Conservation (phyloP, 2,329 filamentous ascomycete genomes). For the Colletotrichum sublineola region DNA sequence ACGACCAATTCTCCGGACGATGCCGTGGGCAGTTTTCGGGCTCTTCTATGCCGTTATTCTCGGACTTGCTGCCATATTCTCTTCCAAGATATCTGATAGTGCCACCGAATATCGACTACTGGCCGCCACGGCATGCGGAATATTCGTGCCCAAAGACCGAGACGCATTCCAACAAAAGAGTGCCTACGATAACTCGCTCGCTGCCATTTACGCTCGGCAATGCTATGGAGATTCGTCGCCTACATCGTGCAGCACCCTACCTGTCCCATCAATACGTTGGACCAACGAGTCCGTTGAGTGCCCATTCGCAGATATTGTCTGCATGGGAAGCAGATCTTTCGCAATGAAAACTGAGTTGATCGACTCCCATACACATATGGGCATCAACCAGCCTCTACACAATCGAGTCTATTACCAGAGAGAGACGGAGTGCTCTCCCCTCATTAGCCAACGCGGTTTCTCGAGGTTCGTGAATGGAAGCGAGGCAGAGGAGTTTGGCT, state of each 20-base stretch:
- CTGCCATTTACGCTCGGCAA: conserved; percentile 42
- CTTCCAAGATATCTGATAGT: conserved; percentile 14
- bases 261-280: conserved; percentile 10
- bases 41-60: conserved; percentile 3
- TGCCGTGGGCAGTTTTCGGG: conserved; percentile 23
- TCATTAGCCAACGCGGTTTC: conserved; percentile 15
- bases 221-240: conserved; percentile 43
- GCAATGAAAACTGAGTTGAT: conserved; percentile 40
- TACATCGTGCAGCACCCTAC: conserved; percentile 22
- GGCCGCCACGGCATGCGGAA: conserved; percentile 23
- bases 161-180: conserved; percentile 5
- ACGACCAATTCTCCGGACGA: conserved; percentile 5
- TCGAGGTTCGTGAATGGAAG: neutral
- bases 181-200: conserved; percentile 12
- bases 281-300: conserved; percentile 35
- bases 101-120: conserved; percentile 34
- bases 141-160: neutral
- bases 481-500: conserved; percentile 1
- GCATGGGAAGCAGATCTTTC: conserved; percentile 29
- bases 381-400: conserved; percentile 43
- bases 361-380: conserved; percentile 43
- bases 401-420: conserved; percentile 37
- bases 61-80: conserved; percentile 31
- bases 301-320: conserved; percentile 43
- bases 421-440: conserved; percentile 30